These are phyloP conservation scores for Colletotrichum nymphaeae DNA, from an alignment of 2,329 filamentous ascomycete genomes.

Conservation along the genomic window DNA sequence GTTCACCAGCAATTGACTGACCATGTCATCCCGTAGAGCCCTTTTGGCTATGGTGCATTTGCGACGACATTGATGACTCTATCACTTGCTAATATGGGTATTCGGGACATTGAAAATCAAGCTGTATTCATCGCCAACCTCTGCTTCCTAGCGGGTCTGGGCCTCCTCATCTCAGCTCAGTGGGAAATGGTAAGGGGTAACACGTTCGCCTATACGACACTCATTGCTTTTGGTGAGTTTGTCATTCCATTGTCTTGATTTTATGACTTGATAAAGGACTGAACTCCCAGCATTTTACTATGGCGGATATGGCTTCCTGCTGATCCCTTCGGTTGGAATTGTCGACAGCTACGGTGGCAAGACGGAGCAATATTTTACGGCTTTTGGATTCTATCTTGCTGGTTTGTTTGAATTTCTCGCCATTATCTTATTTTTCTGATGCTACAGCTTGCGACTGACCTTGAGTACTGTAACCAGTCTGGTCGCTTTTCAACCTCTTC, in stretches of 20 bases:
- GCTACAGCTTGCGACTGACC: no score
- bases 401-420: background rate
- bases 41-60: background rate
- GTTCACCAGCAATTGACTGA: background rate
- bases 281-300: background rate
- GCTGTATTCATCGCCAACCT: background rate
- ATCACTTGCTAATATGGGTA: background rate
- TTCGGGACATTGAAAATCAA: background rate
- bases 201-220: slow-evolving; percentile 62
- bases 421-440: background rate
- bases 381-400: background rate
- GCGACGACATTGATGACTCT: background rate
- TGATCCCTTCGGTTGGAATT: background rate
- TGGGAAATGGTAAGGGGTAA: slow-evolving; percentile 66
- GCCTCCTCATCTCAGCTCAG: slow-evolving; percentile 64
- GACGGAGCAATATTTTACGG: background rate
- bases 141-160: slow-evolving; percentile 50
- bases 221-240: slow-evolving; percentile 60
- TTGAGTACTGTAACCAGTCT: background rate
- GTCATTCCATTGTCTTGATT: background rate
- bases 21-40: background rate
- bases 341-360: background rate
- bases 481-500: background rate
- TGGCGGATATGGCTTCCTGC: background rate
- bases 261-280: background rate